Evolutionary conservation across 1,139 yeast genomes (phyloP).

Genomic region (Suhomyces terraborum): DNA sequence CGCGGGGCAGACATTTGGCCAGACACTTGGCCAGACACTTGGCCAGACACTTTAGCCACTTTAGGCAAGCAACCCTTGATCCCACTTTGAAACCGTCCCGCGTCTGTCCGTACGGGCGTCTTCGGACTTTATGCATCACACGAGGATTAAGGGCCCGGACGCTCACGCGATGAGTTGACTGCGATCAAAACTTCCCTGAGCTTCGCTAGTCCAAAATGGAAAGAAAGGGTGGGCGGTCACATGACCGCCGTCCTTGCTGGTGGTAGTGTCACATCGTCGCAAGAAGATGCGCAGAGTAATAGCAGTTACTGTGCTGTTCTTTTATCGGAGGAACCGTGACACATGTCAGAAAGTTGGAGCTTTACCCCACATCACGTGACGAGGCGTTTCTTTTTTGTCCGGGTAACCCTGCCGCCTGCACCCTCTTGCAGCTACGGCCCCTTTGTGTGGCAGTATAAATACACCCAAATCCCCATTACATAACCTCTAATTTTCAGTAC

Average conservation of each 20-base stretch:
- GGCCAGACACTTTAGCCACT: no score
- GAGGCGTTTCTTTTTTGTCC: background rate
- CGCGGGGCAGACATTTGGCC: no score
- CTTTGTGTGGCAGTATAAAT: slow-evolving; percentile 1
- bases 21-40: no score
- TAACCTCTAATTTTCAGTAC: background rate
- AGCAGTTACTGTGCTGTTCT: no score
- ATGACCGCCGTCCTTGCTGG: no score
- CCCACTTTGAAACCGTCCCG: no score
- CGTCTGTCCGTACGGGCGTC: slow-evolving; percentile 6
- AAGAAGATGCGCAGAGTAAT: no score
- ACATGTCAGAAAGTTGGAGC: background rate
- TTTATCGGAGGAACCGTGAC: background rate
- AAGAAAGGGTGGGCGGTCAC: background rate
- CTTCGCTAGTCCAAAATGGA: background rate
- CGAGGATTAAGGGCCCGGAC: background rate
- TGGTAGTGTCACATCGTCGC: no score
- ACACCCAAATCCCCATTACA: background rate
- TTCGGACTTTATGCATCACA: slow-evolving; percentile 4
- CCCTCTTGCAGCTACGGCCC: slow-evolving; percentile 1
- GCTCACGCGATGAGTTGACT: background rate
- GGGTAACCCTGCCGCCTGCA: no score
- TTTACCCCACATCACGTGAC: background rate
- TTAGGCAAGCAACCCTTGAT: no score
- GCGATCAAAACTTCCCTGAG: no score